Conservation (phyloP, 148 eudicot genomes). For the Tetragonia tetragonoides region DNA sequence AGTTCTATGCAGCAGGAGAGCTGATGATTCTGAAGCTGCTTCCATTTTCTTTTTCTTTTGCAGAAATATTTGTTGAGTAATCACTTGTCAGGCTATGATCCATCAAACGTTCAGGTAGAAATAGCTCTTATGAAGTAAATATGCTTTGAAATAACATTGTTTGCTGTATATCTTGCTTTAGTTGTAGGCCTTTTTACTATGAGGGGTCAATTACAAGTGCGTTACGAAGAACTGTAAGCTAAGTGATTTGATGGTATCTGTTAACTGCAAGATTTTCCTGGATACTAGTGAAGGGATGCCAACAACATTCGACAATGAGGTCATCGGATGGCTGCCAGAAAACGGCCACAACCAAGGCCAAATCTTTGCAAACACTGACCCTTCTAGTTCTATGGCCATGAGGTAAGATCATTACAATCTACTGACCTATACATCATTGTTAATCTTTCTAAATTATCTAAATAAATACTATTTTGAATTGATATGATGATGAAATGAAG, state of each 20-base stretch:
- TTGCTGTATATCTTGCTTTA: no score
- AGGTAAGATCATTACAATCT: not conserved
- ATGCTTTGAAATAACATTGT: not conserved
- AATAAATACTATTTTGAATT: not conserved
- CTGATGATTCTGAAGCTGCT: not conserved
- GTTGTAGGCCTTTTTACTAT: not conserved
- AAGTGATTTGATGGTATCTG: no score
- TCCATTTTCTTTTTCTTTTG: not conserved
- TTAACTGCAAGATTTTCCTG: conserved; percentile 33
- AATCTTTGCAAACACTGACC: conserved; percentile 11
- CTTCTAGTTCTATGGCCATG: conserved; percentile 13
- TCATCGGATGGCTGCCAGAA: conserved; percentile 48
- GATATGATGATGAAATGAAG: conserved; percentile 5
- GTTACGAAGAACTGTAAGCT: no score
- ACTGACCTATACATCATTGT: no score
- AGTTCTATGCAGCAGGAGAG: no score
- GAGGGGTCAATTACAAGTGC: not conserved
- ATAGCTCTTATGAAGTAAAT: not conserved
- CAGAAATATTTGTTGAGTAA: conserved; percentile 52
- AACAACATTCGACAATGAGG: conserved; percentile 37
- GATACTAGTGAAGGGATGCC: conserved; percentile 46
- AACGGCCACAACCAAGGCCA: conserved; percentile 39
- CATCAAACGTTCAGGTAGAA: conserved; percentile 49
- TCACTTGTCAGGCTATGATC: conserved; percentile 37
- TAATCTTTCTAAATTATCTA: no score